Percentiles rank a stretch among this genome's conserved stretches.
phyloP scores from a whole-genome alignment of 257 asterid genomes.

The Nicotiana benthamiana region DNA sequence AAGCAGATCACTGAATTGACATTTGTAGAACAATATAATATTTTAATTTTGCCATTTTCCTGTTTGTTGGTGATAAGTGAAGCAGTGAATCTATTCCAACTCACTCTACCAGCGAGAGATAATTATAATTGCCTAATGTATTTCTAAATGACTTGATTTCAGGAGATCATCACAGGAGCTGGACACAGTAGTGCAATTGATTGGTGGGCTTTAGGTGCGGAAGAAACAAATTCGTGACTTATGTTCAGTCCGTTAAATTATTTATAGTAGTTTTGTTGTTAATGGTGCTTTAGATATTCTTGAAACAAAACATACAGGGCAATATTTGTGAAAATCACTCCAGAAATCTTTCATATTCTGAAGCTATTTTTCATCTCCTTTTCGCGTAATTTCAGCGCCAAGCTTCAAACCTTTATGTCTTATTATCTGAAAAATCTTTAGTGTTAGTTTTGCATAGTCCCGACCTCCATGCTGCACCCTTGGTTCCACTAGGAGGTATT shows the following conservation, averaged over 20 bases:
- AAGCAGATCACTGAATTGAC: background rate
- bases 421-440: background rate
- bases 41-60: background rate
- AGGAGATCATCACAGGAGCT: constrained; percentile 92
- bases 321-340: background rate
- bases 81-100: background rate
- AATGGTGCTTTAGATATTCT: background rate
- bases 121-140: background rate
- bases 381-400: background rate
- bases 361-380: background rate
- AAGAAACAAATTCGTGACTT: background rate
- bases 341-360: background rate
- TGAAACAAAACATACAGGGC: background rate
- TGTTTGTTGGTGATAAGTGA: background rate
- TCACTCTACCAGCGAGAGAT: background rate
- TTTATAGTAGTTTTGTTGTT: background rate
- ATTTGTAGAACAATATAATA: background rate
- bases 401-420: background rate
- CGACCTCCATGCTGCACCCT: background rate
- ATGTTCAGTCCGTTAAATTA: background rate
- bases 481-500: background rate
- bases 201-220: constrained; percentile 96
- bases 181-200: constrained; percentile 96
- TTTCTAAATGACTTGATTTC: constrained; percentile 28
- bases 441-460: background rate